Percentiles rank a stretch among this genome's conserved stretches.
Evolutionary conservation across 2,329 filamentous ascomycete genomes (phyloP).

Genomic region (Trichoderma sp.): DNA sequence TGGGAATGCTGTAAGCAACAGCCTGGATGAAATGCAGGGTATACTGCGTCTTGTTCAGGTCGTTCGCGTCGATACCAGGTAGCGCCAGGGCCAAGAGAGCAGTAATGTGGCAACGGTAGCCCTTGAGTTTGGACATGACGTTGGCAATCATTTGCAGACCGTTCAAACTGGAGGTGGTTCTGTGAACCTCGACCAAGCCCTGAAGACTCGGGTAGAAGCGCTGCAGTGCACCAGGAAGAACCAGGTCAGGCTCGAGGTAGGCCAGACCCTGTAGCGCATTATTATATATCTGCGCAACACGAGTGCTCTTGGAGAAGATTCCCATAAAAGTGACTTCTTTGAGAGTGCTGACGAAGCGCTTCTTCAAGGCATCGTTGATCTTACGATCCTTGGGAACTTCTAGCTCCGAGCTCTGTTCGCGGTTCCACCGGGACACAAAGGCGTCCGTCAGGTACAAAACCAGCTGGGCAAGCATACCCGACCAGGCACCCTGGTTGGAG

Average conservation of each 20-base stretch:
- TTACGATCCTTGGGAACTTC: slow-evolving; percentile 76
- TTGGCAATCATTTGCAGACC: slow-evolving; percentile 89
- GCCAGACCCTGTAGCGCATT: slow-evolving; percentile 86
- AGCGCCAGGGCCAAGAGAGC: slow-evolving; percentile 88
- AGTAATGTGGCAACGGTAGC: slow-evolving; percentile 95
- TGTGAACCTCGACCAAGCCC: slow-evolving; percentile 93
- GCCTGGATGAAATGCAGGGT: slow-evolving; percentile 93
- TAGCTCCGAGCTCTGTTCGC: slow-evolving; percentile 89
- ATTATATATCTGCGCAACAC: slow-evolving; percentile 87
- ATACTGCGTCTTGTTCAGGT: slow-evolving; percentile 92
- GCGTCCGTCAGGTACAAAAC: slow-evolving; percentile 92
- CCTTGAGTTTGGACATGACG: slow-evolving; percentile 87
- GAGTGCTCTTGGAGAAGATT: slow-evolving; percentile 91
- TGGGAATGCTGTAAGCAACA: slow-evolving; percentile 93
- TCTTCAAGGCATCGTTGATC: slow-evolving; percentile 78
- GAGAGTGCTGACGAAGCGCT: slow-evolving; percentile 82
- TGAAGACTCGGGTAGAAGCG: slow-evolving; percentile 96
- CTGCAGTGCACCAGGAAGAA: slow-evolving; percentile 89
- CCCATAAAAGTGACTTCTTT: slow-evolving; percentile 97
- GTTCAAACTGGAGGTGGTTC: slow-evolving; percentile 89
- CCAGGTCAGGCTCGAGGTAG: slow-evolving; percentile 85
- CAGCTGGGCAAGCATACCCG: slow-evolving; percentile 81
- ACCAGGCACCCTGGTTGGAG: slow-evolving; percentile 92
- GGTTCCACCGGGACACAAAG: slow-evolving; percentile 96
- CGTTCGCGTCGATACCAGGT: slow-evolving; percentile 95